These are phyloP conservation scores for Claviceps humidiphila DNA, from an alignment of 2,329 filamentous ascomycete genomes.

Conservation along the genomic window DNA sequence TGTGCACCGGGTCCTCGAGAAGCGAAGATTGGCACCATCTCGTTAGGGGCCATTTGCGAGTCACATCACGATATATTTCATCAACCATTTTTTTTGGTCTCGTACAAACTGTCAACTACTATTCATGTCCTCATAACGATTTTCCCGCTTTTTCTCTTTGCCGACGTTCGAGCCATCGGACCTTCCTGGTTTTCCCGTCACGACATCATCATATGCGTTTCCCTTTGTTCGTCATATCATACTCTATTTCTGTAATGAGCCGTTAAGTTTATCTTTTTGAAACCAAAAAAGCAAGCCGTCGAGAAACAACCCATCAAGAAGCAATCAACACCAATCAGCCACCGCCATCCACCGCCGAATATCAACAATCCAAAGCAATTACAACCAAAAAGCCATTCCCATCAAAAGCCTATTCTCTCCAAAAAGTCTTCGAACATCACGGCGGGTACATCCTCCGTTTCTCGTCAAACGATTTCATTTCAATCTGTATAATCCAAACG, in stretches of 20 bases:
- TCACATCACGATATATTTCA: neutral
- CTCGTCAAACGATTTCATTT: slow-evolving; percentile 10
- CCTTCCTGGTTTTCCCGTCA: slow-evolving; percentile 16
- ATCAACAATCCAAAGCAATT: no score
- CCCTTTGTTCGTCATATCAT: slow-evolving; percentile 22
- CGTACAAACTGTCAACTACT: slow-evolving; percentile 15
- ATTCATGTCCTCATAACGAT: slow-evolving; percentile 33
- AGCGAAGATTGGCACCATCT: neutral
- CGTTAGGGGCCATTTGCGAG: neutral
- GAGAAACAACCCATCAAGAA: no score
- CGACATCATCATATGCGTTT: slow-evolving; percentile 21
- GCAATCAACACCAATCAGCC: no score
- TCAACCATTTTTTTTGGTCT: slow-evolving; percentile 15
- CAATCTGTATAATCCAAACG: slow-evolving; percentile 22
- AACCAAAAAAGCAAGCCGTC: slow-evolving; percentile 11
- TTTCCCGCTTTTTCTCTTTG: slow-evolving; percentile 20
- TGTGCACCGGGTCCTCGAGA: neutral
- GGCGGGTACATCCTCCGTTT: slow-evolving; percentile 10
- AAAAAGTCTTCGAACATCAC: slow-evolving; percentile 5
- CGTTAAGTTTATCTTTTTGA: slow-evolving; percentile 20
- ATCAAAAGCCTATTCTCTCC: no score
- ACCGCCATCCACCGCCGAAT: no score
- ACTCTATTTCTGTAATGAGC: slow-evolving; percentile 26
- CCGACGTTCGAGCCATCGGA: slow-evolving; percentile 16
- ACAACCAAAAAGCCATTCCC: no score